Conservation (phyloP, 176 grass and related monocot genomes). For the Alloteropsis semialata region DNA sequence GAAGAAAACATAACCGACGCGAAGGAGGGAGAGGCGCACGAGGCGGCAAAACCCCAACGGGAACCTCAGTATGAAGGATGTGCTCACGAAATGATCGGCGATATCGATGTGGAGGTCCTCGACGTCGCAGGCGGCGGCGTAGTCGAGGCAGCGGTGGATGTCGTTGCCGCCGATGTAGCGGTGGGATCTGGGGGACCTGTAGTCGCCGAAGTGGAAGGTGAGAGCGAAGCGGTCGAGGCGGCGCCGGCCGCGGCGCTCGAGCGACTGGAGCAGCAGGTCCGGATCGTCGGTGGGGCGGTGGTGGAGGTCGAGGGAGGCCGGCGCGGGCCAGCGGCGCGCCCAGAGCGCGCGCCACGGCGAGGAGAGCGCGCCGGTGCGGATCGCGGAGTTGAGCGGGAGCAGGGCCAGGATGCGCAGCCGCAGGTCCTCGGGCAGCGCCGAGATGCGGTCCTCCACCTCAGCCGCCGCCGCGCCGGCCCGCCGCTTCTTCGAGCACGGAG, state of each 20-base stretch:
- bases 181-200: no score
- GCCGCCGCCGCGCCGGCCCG: no score
- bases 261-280: neutral
- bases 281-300: neutral
- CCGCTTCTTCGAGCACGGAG: no score
- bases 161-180: constrained; percentile 41
- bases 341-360: constrained; percentile 1
- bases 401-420: constrained; percentile 6
- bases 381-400: constrained; percentile 4
- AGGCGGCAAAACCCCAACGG: constrained; percentile 17
- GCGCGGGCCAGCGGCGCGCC: neutral
- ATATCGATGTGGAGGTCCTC: constrained; percentile 41
- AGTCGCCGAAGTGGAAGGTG: no score
- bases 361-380: constrained; percentile 11
- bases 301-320: constrained; percentile 16
- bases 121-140: constrained; percentile 1
- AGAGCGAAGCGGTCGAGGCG: constrained; percentile 33
- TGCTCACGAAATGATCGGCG: neutral
- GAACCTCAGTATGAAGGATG: neutral
- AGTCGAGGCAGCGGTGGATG: neutral
- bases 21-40: constrained; percentile 26
- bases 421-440: neutral
- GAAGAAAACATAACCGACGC: no score
- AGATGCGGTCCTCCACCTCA: neutral
- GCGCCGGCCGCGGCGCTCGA: no score